Base-by-base conservation (phyloP, 1,139 yeast species). In the Saccharomyces hybrid region DNA sequence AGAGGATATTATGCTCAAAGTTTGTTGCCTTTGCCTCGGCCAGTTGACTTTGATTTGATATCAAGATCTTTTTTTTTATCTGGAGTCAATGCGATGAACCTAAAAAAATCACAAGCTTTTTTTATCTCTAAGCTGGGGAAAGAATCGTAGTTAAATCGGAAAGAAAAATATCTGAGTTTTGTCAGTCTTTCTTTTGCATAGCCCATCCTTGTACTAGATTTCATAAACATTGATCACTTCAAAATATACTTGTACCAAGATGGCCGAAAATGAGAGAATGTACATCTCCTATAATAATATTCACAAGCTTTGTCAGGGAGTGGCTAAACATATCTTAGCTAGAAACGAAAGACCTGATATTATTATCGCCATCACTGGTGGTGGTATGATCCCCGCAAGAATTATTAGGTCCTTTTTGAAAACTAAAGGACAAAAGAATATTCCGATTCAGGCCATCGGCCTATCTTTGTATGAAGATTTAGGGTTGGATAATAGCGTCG, bases 311-410 rank as follows among this genome's bases (percentile, higher is more conserved):
- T 91, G 97, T 72, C 96, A 90, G 74, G 84, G 85, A 68, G 78
- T 86, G 30, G 96, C 97, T 25, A 82, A 77, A 57, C 78, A 78
- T 60, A 82, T 90, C 67, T 81, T 86, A 70, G 78, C 76, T 50
- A 84, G 81, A 71, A 68, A 73, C 48, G 77, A 76, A 44, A 81
- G 84, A 66, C 97, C 97, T 30, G 93, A 88, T 72, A 78, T 89
- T 61, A 89, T 91, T 73, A 84, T 91, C 59, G 97, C 97, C 64
- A 88, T 91, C 66, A 81, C 80, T 66, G 96, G 96, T 59, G 96
- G 98, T 65, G 98, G 98, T 5, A 87, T 91, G 73, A 91, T 91
- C 59, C 98, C 98, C 16, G 97, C 98, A 31, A 82, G 98, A 70
- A 91, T 91, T 75, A 80, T 91, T 65, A 82, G 98, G 71, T 84